Evolutionary conservation across 2,329 filamentous ascomycete genomes (phyloP).

Genomic region (Dactylellina haptotyla): DNA sequence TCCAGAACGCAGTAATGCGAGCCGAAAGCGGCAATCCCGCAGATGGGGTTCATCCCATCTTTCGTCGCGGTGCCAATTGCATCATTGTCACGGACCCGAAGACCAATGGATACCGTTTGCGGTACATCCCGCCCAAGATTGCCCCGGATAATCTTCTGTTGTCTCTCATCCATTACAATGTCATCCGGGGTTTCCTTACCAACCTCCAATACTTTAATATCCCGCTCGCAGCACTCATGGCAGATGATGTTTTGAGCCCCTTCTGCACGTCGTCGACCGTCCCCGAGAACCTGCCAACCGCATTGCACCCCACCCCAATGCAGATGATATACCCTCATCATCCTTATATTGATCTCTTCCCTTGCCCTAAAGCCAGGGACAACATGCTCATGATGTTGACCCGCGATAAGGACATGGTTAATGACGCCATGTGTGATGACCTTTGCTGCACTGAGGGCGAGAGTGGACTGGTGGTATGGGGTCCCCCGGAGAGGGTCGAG

Average conservation of each 20-base stretch:
- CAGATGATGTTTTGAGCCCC: slow-evolving; percentile 55
- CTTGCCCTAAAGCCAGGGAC: slow-evolving; percentile 60
- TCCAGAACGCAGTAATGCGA: slow-evolving; percentile 32
- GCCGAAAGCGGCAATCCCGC: slow-evolving; percentile 5
- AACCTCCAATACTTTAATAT: slow-evolving; percentile 51
- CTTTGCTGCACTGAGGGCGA: slow-evolving; percentile 49
- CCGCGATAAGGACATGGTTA: slow-evolving; percentile 53
- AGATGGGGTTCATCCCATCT: slow-evolving; percentile 26
- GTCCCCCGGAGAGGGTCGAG: slow-evolving; percentile 48
- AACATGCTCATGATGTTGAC: slow-evolving; percentile 59
- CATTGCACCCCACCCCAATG: slow-evolving; percentile 59
- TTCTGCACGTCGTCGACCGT: slow-evolving; percentile 52
- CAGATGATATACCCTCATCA: slow-evolving; percentile 59
- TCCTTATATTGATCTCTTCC: slow-evolving; percentile 62
- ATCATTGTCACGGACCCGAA: slow-evolving; percentile 45
- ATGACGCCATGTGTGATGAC: slow-evolving; percentile 56
- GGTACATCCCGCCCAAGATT: slow-evolving; percentile 54
- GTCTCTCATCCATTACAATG: slow-evolving; percentile 51
- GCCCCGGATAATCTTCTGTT: slow-evolving; percentile 46
- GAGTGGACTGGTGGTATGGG: slow-evolving; percentile 37
- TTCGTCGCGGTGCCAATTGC: slow-evolving; percentile 40
- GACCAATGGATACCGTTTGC: slow-evolving; percentile 41
- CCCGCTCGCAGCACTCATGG: slow-evolving; percentile 32
- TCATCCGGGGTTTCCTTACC: slow-evolving; percentile 43
- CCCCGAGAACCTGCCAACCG: slow-evolving; percentile 33